Base-by-base conservation (phyloP, 768 basidiomycete species). In the Obba rivulosa region DNA sequence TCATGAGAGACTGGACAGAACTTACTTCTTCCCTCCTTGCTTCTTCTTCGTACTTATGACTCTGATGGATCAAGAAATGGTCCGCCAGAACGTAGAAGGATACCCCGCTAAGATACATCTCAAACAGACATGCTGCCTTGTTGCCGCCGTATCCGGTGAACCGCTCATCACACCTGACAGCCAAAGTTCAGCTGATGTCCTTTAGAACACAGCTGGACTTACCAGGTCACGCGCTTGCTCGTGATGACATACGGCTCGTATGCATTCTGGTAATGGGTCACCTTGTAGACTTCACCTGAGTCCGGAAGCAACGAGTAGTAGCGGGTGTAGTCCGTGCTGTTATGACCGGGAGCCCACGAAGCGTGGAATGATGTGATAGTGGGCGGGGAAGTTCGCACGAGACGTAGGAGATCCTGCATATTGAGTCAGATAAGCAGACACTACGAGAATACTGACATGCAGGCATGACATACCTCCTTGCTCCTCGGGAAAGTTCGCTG, bases 71-170 rank as follows among this genome's bases (percentile, higher is more conserved):
- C 51, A 94, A 71, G 59, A 93, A 94, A 64, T 94, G 89, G 63
- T 93, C 89, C 10, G 84, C 72, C 11, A 93, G 76, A 22, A 94
- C 87, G 61, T 84, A 89, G 66, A 81, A 92, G 20, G 82, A 82
- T 34, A 92, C 77, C 2, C 92, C 92, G 11, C 88, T 83, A 7
- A 94, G 70, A 67, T 90, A 91, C 80, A 94, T 88, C 63, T 92
- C 92, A 61, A 86, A 92, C 34, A 92, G 73, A 61, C 92, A 93
- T 9, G 92, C 91, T 2, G 92, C 92, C 64, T 94, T 94, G 72
- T 94, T 94, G 2, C 83, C 89, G 3, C 92, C 92, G 62, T 93
- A 93, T 1, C 92, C 92, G 40, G 92, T 76, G 59, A 94, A 94
- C 28, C 90, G 79, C 62, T 92, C 90, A 57, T 93, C 90, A 58